Evolutionary conservation across 441 rosid genomes (phyloP).

Genomic region (Gossypium trilobum): DNA sequence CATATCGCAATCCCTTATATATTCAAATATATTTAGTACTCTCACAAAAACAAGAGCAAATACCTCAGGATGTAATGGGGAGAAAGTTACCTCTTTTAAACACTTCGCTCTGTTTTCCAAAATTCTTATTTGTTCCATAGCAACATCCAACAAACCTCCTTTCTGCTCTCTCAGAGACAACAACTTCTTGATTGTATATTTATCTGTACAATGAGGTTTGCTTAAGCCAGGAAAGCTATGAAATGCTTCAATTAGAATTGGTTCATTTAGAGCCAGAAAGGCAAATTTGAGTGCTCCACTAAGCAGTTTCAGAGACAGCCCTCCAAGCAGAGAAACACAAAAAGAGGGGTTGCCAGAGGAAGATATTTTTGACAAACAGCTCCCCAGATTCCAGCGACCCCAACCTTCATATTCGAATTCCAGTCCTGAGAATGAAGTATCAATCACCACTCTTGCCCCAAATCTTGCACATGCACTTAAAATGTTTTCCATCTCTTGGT

Average conservation of each 20-base stretch:
- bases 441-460: conserved; percentile 75
- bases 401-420: conserved; percentile 49
- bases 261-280: conserved; percentile 49
- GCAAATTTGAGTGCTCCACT: conserved; percentile 69
- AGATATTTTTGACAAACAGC: conserved; percentile 37
- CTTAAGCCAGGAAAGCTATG: conserved; percentile 71
- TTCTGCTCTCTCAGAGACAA: conserved; percentile 48
- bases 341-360: conserved; percentile 38
- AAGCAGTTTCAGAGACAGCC: conserved; percentile 59
- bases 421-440: conserved; percentile 81
- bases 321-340: conserved; percentile 66
- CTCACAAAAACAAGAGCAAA: neutral
- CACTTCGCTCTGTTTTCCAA: conserved; percentile 55
- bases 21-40: neutral
- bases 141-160: conserved; percentile 42
- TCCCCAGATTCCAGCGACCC: conserved; percentile 59
- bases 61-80: neutral
- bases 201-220: conserved; percentile 81
- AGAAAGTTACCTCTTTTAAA: conserved; percentile 58
- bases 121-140: conserved; percentile 36
- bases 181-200: conserved; percentile 70
- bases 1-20: neutral
- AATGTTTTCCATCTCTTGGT: conserved; percentile 53
- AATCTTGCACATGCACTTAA: conserved; percentile 55
- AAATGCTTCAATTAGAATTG: conserved; percentile 45